A percentile compares a stretch with the other conserved stretches of the same genome.
phyloP scores from a whole-genome alignment of 768 basidiomycete species.

The Amanita brunnescens region DNA sequence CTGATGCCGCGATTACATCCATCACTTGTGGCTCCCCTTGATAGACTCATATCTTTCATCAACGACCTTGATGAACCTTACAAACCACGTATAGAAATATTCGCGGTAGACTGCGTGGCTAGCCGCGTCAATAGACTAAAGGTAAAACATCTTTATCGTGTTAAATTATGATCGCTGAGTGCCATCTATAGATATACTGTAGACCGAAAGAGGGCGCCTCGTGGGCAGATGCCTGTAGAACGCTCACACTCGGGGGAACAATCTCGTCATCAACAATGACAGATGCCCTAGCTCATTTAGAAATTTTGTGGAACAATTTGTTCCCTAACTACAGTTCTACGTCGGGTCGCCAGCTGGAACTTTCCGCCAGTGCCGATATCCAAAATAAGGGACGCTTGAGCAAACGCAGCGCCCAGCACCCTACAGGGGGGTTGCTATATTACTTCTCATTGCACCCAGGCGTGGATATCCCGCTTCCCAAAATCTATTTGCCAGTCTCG shows the following conservation, averaged over 20 bases:
- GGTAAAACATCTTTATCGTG: constrained; percentile 8
- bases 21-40: constrained; percentile 16
- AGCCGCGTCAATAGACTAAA: constrained; percentile 21
- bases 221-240: constrained; percentile 18
- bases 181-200: constrained; percentile 19
- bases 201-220: constrained; percentile 19
- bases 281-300: constrained; percentile 14
- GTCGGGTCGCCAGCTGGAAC: constrained; percentile 16
- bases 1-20: constrained; percentile 19
- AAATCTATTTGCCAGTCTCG: constrained; percentile 25
- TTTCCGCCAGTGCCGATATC: constrained; percentile 2
- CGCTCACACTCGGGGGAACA: constrained; percentile 22
- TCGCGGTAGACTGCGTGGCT: constrained; percentile 21
- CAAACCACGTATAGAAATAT: constrained; percentile 20
- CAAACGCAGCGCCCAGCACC: constrained; percentile 15
- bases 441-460: constrained; percentile 23
- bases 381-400: constrained; percentile 1
- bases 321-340: constrained; percentile 21
- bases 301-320: constrained; percentile 21
- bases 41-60: constrained; percentile 20
- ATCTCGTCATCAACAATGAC: constrained; percentile 17
- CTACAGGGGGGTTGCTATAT: constrained; percentile 20
- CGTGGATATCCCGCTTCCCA: constrained; percentile 19
- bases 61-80: constrained; percentile 13
- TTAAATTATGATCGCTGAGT: neutral